Evolutionary conservation across 345 rosid genomes (phyloP).

Genomic region (Capsella bursapastoris): DNA sequence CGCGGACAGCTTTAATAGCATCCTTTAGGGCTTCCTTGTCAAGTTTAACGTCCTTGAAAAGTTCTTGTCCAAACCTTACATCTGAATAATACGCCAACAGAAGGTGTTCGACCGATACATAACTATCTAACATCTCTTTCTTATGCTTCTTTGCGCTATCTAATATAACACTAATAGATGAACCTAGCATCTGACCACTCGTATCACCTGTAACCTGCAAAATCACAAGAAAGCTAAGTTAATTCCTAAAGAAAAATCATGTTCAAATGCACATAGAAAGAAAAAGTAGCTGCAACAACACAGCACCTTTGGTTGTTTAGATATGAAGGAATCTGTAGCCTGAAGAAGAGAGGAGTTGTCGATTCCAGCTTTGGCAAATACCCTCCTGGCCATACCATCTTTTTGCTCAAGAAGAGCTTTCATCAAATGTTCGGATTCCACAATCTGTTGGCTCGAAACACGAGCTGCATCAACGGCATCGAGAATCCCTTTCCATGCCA

Average conservation of each 20-base stretch:
- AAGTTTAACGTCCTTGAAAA: conserved; percentile 62
- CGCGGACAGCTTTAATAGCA: conserved; percentile 71
- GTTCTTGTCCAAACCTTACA: conserved; percentile 71
- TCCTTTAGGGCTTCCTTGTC: conserved; percentile 68
- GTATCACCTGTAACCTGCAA: conserved; percentile 70
- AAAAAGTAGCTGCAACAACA: background rate
- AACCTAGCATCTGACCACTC: conserved; percentile 69
- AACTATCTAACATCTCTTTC: conserved; percentile 81
- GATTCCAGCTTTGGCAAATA: conserved; percentile 75
- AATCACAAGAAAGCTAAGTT: background rate
- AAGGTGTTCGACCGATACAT: conserved; percentile 81
- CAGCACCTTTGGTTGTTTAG: conserved; percentile 65
- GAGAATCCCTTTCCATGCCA: conserved; percentile 89
- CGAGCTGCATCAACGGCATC: conserved; percentile 77
- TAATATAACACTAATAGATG: conserved; percentile 56
- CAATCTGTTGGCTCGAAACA: conserved; percentile 65
- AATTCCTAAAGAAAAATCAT: background rate
- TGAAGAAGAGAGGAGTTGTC: conserved; percentile 78
- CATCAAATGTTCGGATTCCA: conserved; percentile 91
- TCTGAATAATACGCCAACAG: conserved; percentile 72
- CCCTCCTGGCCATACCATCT: conserved; percentile 82
- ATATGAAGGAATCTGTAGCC: conserved; percentile 62
- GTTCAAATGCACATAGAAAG: background rate
- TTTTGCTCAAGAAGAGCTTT: conserved; percentile 91
- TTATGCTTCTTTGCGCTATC: conserved; percentile 66